Conservation (phyloP, 768 basidiomycete genomes). For the Suillus discolor region DNA sequence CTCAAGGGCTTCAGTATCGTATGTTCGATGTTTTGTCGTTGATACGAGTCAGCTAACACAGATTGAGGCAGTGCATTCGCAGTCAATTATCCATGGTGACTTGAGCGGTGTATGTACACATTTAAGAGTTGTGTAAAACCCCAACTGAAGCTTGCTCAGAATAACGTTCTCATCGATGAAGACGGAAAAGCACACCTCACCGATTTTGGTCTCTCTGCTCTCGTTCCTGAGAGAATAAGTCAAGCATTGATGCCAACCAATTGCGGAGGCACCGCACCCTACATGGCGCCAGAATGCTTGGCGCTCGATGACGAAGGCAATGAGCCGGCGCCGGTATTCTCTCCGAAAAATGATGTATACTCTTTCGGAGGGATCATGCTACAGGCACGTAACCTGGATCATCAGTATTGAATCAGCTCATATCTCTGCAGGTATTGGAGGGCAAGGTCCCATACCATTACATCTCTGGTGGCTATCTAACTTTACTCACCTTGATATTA, state of each 20-base stretch:
- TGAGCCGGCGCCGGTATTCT: not conserved
- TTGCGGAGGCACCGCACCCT: conserved; percentile 23
- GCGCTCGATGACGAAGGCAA: not conserved
- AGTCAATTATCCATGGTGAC: conserved; percentile 27
- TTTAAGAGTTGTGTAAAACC: not conserved
- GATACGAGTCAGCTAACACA: not conserved
- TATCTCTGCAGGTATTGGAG: not conserved
- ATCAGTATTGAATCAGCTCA: not conserved
- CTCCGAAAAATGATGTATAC: conserved; percentile 7
- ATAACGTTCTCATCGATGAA: conserved; percentile 8
- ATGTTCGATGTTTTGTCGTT: conserved; percentile 11
- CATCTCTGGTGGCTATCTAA: accelerated
- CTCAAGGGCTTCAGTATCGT: conserved; percentile 1
- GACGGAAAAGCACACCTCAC: conserved; percentile 16
- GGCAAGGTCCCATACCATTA: conserved; percentile 3
- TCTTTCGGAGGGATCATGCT: conserved; percentile 32
- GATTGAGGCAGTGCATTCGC: conserved; percentile 26
- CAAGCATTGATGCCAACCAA: not conserved
- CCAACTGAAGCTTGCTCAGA: not conserved
- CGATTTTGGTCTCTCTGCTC: conserved; percentile 10
- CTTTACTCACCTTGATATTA: not conserved
- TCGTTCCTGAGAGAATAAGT: conserved; percentile 14
- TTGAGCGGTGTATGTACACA: conserved; percentile 29
- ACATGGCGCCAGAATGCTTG: conserved; percentile 9
- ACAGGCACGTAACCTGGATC: conserved; percentile 6